A percentile compares a stretch with the other conserved stretches of the same genome.
These are phyloP conservation scores for Alternaria novae-zelandiae DNA, from an alignment of 2,329 filamentous ascomycete genomes.

Conservation along the genomic window DNA sequence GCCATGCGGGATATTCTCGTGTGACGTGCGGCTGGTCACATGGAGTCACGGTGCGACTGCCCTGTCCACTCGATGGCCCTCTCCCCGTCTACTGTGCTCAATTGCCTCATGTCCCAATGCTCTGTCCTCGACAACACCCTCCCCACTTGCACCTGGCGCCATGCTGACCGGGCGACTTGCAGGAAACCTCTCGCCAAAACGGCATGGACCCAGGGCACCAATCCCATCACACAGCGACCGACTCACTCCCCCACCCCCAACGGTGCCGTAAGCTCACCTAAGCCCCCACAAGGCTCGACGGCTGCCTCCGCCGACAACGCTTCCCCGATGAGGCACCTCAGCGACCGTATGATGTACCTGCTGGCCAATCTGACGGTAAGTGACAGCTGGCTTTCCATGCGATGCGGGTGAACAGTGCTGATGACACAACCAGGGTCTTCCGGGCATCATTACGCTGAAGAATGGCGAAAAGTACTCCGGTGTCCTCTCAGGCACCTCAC, in stretches of 20 bases:
- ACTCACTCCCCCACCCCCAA: conserved; percentile 59
- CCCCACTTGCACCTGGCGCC: conserved; percentile 13
- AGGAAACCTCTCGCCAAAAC: conserved; percentile 62
- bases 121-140: conserved; percentile 6
- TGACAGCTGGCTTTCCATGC: conserved; percentile 12
- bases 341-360: conserved; percentile 66
- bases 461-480: conserved; percentile 67
- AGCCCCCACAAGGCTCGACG: conserved; percentile 48
- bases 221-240: conserved; percentile 65
- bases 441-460: conserved; percentile 62
- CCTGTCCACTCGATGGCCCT: conserved; percentile 17
- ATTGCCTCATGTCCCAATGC: conserved; percentile 4
- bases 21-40: conserved; percentile 43
- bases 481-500: conserved; percentile 63
- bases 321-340: conserved; percentile 63
- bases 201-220: conserved; percentile 67
- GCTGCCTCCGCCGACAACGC: conserved; percentile 55
- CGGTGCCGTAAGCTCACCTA: conserved; percentile 56
- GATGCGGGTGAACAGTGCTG: conserved; percentile 10
- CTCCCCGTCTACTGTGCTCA: conserved; percentile 6
- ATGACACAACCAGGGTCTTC: conserved; percentile 57
- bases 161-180: conserved; percentile 33
- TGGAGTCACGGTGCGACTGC: conserved; percentile 42
- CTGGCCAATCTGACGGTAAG: conserved; percentile 66
- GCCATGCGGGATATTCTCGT: conserved; percentile 30